Conservation (phyloP, 2,329 filamentous ascomycete species). For the Graphilbum ipis-grandicollis region DNA sequence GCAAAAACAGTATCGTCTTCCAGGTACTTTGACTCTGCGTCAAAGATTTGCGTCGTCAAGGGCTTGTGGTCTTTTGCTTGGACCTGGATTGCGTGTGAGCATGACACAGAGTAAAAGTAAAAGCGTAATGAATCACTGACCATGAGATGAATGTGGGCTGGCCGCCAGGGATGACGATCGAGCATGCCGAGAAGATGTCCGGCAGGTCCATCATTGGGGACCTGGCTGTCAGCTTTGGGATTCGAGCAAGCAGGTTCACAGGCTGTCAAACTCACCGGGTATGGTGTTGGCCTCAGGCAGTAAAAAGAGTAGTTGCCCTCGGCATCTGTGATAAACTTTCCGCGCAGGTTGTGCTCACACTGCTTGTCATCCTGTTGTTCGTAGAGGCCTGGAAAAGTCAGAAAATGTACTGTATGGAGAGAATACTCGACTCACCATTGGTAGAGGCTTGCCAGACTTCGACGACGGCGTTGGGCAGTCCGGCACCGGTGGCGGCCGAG, state of each 20-base stretch:
- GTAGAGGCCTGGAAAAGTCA: conserved; percentile 17
- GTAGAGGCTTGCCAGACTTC: conserved; percentile 48
- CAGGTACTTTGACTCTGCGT: conserved; percentile 41
- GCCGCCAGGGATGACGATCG: conserved; percentile 18
- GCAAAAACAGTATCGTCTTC: conserved; percentile 22
- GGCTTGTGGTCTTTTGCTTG: conserved; percentile 43
- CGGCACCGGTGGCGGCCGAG: conserved; percentile 28
- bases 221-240: background rate
- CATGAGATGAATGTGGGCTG: conserved; percentile 22
- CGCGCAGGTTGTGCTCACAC: conserved; percentile 8
- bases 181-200: conserved; percentile 17
- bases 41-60: conserved; percentile 56
- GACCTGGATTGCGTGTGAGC: conserved; percentile 16
- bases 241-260: background rate
- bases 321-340: conserved; percentile 13
- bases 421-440: conserved; percentile 25
- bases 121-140: conserved; percentile 5
- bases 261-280: conserved; percentile 17
- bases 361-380: conserved; percentile 49
- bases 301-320: conserved; percentile 46
- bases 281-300: conserved; percentile 41
- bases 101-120: too few species aligned
- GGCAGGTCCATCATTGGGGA: conserved; percentile 9
- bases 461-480: conserved; percentile 34
- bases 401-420: too few species aligned